phyloP scores from a whole-genome alignment of 2,329 filamentous ascomycete genomes.

The Cercospora sp. region DNA sequence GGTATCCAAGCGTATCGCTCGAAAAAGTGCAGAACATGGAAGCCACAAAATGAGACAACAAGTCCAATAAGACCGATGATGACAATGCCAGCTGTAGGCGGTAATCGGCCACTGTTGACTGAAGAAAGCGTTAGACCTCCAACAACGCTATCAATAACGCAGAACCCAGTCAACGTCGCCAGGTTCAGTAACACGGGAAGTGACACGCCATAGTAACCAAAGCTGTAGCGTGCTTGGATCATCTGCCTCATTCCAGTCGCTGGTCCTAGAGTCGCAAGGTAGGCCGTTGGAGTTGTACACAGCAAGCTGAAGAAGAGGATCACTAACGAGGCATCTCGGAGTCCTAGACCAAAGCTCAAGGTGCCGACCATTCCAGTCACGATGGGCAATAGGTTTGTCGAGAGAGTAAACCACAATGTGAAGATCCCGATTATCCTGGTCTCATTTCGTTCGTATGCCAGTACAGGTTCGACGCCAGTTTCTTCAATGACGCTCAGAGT shows the following conservation, averaged over 20 bases:
- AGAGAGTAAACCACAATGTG: slow-evolving; percentile 61
- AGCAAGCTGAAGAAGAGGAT: slow-evolving; percentile 65
- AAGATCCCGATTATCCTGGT: slow-evolving; percentile 59
- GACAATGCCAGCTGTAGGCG: slow-evolving; percentile 60
- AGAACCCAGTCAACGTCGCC: slow-evolving; percentile 64
- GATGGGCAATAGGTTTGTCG: slow-evolving; percentile 59
- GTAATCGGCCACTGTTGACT: slow-evolving; percentile 50
- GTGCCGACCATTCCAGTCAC: slow-evolving; percentile 66
- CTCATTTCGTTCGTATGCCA: slow-evolving; percentile 55
- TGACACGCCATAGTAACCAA: slow-evolving; percentile 58
- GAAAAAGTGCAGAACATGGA: slow-evolving; percentile 47
- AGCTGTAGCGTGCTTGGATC: slow-evolving; percentile 64
- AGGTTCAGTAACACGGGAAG: slow-evolving; percentile 64
- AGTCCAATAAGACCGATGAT: slow-evolving; percentile 59
- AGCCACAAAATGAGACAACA: slow-evolving; percentile 64
- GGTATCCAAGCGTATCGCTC: slow-evolving; percentile 47
- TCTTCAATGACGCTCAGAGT: slow-evolving; percentile 16
- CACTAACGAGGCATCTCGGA: slow-evolving; percentile 59
- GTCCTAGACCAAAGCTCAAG: slow-evolving; percentile 54
- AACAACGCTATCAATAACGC: slow-evolving; percentile 61
- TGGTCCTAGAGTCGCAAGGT: slow-evolving; percentile 59
- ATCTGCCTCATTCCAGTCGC: slow-evolving; percentile 66
- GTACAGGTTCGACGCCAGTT: slow-evolving; percentile 57
- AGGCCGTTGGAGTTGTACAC: slow-evolving; percentile 56
- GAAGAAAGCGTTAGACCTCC: slow-evolving; percentile 60